Evolutionary conservation across 2,329 filamentous ascomycete genomes (phyloP), one percentile per base, ranked within the genome.

Genomic region (Hypoxylon sp.): DNA sequence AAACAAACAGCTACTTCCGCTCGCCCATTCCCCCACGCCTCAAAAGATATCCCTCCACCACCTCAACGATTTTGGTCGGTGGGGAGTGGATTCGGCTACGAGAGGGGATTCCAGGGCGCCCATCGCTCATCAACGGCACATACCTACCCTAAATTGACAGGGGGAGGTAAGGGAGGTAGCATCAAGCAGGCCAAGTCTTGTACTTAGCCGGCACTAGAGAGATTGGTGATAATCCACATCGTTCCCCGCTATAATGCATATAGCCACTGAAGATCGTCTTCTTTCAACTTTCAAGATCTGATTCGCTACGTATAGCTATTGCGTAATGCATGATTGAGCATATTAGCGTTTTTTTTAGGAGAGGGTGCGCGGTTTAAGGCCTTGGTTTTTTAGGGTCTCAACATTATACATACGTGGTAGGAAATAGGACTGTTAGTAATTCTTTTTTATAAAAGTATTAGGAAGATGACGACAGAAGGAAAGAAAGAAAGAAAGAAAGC

Each of bases 121-220:
- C n/a, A 29, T 55, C 53, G 37, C 47, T 39, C 55, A 50, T 55
- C 47, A 17, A 61, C n/a, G 44, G 67, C 63, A 68, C 67, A 67
- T 56, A 58, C 65, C 42, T 70, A 57, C 62, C 51, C 65, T 54
- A 65, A 65, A 60, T 44, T 50, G 50, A 65, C 24, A 44, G 37
- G 47, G 19, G 39, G 57, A 26, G 55, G 62, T 13, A 53, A 35
- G 31, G 26, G 37, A 60, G 51, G 56, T 63, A 22, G 35, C 39
- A 56, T 48, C 48, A 8, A 31, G 19, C 57, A 26, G 42, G 63
- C 54, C 63, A 66, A 63, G 53, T 46, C 42, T 48, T 13, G 29
- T 29, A 37, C 57, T 67, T 64, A 70, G 48, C 64, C 63, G 63
- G 65, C 61, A 62, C 42, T 67, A 62, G 56, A 54, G 48, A 29